Evolutionary conservation across 129 eudicot species (phyloP).

Genomic region (Chrysanthemum makinoi): DNA sequence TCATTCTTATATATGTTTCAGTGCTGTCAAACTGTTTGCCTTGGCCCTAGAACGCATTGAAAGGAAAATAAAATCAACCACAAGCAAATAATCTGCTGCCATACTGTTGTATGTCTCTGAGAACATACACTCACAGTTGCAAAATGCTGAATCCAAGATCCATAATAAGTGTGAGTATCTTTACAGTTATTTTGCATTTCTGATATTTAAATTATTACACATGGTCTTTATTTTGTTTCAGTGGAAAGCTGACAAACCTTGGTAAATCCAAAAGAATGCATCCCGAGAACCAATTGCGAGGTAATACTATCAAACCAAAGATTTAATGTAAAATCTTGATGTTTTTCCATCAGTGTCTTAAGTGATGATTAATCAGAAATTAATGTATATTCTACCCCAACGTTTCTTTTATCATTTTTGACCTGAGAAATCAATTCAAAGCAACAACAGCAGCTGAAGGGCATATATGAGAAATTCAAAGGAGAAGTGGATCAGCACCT

Average conservation of each 20-base stretch:
- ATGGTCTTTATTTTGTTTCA: conserved; percentile 14
- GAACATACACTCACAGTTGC: conserved; percentile 58
- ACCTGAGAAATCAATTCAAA: no score
- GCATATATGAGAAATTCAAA: no score
- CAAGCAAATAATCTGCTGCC: conserved; percentile 64
- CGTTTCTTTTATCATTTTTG: no score
- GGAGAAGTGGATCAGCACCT: no score
- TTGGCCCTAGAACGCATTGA: conserved; percentile 66
- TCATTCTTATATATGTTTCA: conserved; percentile 31
- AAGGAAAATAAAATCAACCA: conserved; percentile 60
- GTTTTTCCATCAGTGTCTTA: no score
- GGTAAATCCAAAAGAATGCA: no score
- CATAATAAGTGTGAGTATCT: conserved; percentile 65
- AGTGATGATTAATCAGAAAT: no score
- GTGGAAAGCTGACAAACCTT: no score
- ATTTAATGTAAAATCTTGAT: no score
- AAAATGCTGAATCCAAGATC: conserved; percentile 73
- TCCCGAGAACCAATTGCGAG: no score
- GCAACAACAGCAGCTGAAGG: no score
- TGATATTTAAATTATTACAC: conserved; percentile 14
- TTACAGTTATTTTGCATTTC: neutral
- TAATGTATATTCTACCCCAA: neutral
- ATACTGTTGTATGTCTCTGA: conserved; percentile 62
- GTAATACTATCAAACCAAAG: no score
- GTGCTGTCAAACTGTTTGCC: conserved; percentile 67